Conservation (phyloP, 257 asterid species). For the Orobanche coerulescens region DNA sequence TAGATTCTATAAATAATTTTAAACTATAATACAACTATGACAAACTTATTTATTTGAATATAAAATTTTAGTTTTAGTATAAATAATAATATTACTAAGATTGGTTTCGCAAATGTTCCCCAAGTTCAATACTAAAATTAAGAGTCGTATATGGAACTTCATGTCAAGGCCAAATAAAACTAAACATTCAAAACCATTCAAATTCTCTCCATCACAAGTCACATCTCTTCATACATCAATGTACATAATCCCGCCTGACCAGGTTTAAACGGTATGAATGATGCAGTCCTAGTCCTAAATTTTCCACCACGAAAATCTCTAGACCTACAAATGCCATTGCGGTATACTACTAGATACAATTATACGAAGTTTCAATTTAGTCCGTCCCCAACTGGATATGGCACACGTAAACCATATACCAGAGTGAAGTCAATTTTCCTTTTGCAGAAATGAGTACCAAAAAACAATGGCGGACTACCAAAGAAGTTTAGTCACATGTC, state of each 20-base stretch:
- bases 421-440: conserved; percentile 11
- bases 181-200: conserved; percentile 14
- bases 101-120: no score
- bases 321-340: conserved; percentile 28
- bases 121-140: no score
- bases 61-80: no score
- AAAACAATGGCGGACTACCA: neutral
- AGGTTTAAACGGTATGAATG: conserved; percentile 5
- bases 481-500: conserved; percentile 9
- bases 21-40: no score
- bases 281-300: conserved; percentile 20
- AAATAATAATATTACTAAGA: no score
- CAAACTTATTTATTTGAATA: no score
- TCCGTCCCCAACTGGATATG: conserved; percentile 23
- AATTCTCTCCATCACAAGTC: conserved; percentile 9
- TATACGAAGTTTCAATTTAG: conserved; percentile 17
- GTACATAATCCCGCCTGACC: conserved; percentile 25
- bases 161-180: no score
- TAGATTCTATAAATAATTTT: no score
- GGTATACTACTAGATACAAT: conserved; percentile 17
- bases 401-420: conserved; percentile 22
- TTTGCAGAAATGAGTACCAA: conserved; percentile 10
- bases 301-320: conserved; percentile 20
- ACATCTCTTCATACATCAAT: conserved; percentile 20
- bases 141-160: no score